Evolutionary conservation across 495 filamentous ascomycete species (phyloP), one percentile per base, ranked within the genome.

Genomic region (Trichoderma parareesei): DNA sequence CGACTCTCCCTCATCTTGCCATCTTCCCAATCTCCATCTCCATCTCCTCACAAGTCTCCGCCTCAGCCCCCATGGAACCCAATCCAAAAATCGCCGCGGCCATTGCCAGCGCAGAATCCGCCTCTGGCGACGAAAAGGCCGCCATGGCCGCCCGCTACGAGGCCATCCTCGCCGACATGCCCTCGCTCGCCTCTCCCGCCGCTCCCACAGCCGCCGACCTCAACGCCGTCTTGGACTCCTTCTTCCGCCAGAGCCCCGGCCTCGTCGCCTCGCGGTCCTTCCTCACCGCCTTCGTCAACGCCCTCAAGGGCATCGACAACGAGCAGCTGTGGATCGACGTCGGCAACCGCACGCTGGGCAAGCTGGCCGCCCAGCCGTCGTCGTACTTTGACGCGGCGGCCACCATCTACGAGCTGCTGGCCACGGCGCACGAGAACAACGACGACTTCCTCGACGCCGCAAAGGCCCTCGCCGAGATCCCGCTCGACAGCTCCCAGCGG

Each of bases 351-450:
- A 84, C 88, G 38, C 78, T 93, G 44, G 78, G 81, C 55, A 77
- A 85, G 44, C 82, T 96, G 40, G 79, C 65, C 5, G 48, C 73
- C 14, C 71, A 61, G 83, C 84, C 71, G 79, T 88, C 68, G 79
- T 88, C 65, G 4, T 91, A 90, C 5, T 90, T 90, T 70, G 95
- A 98, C 75, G 91, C 97, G 74, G 86, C 89, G 66, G 90, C 92
- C 69, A 82, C 87, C 1, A 81, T 98, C 62, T 88, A 92, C 60
- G 86, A 92, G 69, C 82, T 91, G 35, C 81, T 96, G 5, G 94
- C 95, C 5, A 83, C 89, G 62, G 90, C 92, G 35, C 88, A 94
- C 78, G 91, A 97, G 73, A 74, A 74, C 38, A 81, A 90, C 65
- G 92, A 97, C 27, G 91, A 96, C 71, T 93, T 90, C 75, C 75